Evolutionary conservation across 2,329 filamentous ascomycete species (phyloP), one percentile per base, ranked within the genome.

Genomic region (Rhinocladiella similis): DNA sequence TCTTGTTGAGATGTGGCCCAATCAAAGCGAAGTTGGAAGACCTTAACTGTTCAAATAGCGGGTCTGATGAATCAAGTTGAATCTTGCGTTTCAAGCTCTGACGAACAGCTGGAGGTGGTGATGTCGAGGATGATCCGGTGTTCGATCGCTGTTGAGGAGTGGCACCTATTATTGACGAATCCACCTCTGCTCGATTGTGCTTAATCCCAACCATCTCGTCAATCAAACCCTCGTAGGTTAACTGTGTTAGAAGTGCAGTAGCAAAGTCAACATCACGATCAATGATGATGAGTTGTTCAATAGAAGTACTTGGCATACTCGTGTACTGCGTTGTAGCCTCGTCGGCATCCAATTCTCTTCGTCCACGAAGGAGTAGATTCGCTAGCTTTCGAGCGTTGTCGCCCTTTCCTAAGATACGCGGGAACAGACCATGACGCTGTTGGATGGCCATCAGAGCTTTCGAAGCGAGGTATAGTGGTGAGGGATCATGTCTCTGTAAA

Each of bases 11-110:
- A 7, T 95, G 77, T 50, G 85, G 87, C 13, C 94, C 94, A 38
- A 99, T 91, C 53, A 96, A 91, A 35, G 92, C 93, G 71, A 97
- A 99, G 70, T 99, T 99, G 39, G 90, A 86, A 70, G 97, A 90
- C 54, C 93, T 86, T 3, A 99, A 79, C 64, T 95, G 89, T 47
- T 87, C 86, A 69, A 93, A 99, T 10, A 99, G 80, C 62, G 90
- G 89, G 70, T 99, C 95, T 13, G 88, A 90, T 2, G 89, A 89
- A 70, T 97, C 93, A 1, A 99, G 82, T 66, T 89, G 83, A 45
- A 99, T 87, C 66, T 95, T 96, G 52, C 91, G 85, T 71, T 96
- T 97, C 68, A 84, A 79, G n/a, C 75, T 86, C 79, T 73, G 86
- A 74, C 74, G 87, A 73, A 55, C 79, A 50, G 67, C 68, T 71